Evolutionary conservation across 176 grass and related monocot species (phyloP), one percentile per base, ranked within the genome.

Genomic region (Carex kokanica): DNA sequence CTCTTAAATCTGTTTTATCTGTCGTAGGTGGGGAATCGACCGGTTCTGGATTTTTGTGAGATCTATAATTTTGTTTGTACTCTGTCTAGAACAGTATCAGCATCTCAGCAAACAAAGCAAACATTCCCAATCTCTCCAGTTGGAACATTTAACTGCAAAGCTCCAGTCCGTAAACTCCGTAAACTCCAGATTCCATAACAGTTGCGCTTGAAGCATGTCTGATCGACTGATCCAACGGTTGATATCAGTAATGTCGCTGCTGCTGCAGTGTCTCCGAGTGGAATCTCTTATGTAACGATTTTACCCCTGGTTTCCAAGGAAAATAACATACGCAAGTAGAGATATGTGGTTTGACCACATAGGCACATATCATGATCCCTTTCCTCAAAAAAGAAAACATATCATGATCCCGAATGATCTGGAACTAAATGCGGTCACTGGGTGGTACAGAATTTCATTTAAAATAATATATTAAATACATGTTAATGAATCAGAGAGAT

Each of bases 1-100:
- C 64, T 49, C 45, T 49, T 10, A 12, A 49, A 49, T 11, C 17
- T 66, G 11, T 20, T 72, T 72, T 47, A 47, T 72, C 34, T 45
- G 18, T 21, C 18, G 20, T 73, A 73, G 69, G 69, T 36, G 31
- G 53, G 52, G 16, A 79, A 38, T 53, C 27, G 75, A 79, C 53
- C 52, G 25, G 75, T 23, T 79, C 52, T 34, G 11, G 14, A 79
- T 34, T 59, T 79, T 47, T 54, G 72, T 25, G 27, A 52, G 45
- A 45, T 78, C 47, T 78, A 74, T 38, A n/a, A 43, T 55, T 78
- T 78, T 78, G 14, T 73, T 20, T 73, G 9, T 49, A 49, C 10
- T 49, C 45, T 49, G 45, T 49, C 32, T 34, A 34, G 32, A 38
- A 38, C 36, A 38, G 36, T 38, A 38, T 38, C 36, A 38, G 32